phyloP scores from a whole-genome alignment of 495 filamentous ascomycete genomes.

The Annulohypoxylon maeteangense region DNA sequence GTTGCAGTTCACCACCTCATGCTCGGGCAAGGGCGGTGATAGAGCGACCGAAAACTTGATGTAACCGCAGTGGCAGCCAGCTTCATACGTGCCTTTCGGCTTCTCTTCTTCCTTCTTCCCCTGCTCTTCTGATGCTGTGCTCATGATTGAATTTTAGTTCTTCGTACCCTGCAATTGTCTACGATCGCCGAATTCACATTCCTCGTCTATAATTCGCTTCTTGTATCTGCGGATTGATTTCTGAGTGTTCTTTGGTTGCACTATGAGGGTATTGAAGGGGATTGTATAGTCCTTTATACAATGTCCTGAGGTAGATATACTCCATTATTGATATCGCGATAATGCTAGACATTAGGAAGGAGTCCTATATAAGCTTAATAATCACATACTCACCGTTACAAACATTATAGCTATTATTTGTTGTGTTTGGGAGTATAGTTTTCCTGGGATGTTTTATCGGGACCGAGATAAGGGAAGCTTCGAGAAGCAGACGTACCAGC shows the following conservation, averaged over 20 bases:
- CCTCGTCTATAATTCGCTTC: neutral
- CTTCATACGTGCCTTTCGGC: constrained; percentile 40
- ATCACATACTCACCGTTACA: neutral
- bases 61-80: constrained; percentile 50
- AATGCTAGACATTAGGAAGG: neutral
- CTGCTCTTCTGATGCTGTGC: neutral
- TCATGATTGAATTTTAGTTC: neutral
- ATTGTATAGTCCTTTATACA: neutral
- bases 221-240: neutral
- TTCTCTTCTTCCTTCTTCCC: constrained; percentile 3
- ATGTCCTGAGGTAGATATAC: neutral
- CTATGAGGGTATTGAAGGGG: neutral
- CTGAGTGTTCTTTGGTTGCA: neutral
- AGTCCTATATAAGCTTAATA: neutral
- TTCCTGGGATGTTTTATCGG: neutral
- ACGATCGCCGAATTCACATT: neutral
- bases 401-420: neutral
- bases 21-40: constrained; percentile 43
- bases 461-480: neutral
- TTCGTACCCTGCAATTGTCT: neutral
- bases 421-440: neutral
- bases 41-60: constrained; percentile 47
- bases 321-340: neutral
- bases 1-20: constrained; percentile 44
- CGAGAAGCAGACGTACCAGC: neutral